Conservation (phyloP, 164 flowering plant species). For the Tetrastigma voinierianum region DNA sequence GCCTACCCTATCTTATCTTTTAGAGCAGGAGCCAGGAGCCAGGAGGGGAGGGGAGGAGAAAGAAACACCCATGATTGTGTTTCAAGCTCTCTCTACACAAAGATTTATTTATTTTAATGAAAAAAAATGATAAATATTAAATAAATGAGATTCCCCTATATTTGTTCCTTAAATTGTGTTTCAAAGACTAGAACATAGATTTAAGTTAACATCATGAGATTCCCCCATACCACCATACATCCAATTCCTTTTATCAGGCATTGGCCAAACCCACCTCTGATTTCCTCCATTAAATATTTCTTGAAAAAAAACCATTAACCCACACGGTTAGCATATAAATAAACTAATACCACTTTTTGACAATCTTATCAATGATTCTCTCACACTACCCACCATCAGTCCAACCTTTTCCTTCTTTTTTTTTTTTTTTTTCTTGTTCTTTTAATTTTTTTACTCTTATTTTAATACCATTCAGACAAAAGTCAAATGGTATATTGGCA, state of each 20-base stretch:
- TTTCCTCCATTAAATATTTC: neutral
- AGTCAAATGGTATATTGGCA: constrained; percentile 3
- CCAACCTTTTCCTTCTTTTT: neutral
- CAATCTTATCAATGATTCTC: too few relatives aligned
- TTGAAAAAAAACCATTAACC: neutral
- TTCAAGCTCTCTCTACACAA: neutral
- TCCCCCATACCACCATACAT: neutral
- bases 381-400: constrained; percentile 5
- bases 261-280: neutral
- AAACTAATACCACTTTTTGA: neutral
- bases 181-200: neutral
- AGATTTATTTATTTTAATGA: neutral
- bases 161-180: neutral
- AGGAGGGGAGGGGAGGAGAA: too few relatives aligned
- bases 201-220: neutral
- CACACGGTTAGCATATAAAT: neutral
- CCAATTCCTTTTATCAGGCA: neutral
- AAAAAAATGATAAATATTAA: neutral
- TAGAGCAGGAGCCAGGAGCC: too few relatives aligned
- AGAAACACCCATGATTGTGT: too few relatives aligned
- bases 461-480: neutral
- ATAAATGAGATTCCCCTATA: neutral
- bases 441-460: neutral
- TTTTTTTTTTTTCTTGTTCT: neutral
- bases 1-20: too few relatives aligned